Conservation (phyloP, 768 basidiomycete genomes). For the Amanita thiersii region DNA sequence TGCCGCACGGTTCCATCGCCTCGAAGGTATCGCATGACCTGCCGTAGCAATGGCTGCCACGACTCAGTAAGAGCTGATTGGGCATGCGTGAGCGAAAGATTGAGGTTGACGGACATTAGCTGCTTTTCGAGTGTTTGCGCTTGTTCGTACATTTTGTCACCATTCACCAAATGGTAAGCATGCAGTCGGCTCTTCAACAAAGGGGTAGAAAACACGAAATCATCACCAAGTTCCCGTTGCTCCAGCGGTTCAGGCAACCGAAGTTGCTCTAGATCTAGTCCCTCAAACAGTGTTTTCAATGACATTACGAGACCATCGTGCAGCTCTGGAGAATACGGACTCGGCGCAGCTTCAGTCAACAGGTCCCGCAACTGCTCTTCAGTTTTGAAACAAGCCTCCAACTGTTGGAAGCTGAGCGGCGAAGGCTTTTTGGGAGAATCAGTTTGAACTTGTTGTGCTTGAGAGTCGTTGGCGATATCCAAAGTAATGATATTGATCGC, state of each 20-base stretch:
- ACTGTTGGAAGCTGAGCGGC: conserved; percentile 50
- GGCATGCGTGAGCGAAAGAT: conserved; percentile 76
- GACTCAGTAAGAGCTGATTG: conserved; percentile 69
- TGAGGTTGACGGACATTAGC: conserved; percentile 74
- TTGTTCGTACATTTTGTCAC: conserved; percentile 31
- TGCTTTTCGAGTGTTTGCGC: conserved; percentile 46
- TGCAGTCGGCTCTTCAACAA: conserved; percentile 56
- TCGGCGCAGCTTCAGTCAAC: conserved; percentile 60
- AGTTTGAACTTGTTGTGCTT: conserved; percentile 26
- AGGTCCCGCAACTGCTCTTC: conserved; percentile 61
- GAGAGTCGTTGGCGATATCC: conserved; percentile 60
- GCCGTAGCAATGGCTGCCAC: conserved; percentile 68
- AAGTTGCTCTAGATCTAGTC: conserved; percentile 57
- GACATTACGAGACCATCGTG: conserved; percentile 52
- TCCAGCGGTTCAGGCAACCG: conserved; percentile 51
- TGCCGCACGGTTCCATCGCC: conserved; percentile 49
- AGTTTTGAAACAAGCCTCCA: conserved; percentile 48
- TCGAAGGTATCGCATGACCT: conserved; percentile 55
- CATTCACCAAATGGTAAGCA: conserved; percentile 32
- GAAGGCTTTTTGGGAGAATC: conserved; percentile 28
- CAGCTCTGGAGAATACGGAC: conserved; percentile 63
- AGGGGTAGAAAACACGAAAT: conserved; percentile 62
- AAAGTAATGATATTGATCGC: conserved; percentile 68
- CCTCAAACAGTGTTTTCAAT: conserved; percentile 44
- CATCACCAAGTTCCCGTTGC: conserved; percentile 73